Evolutionary conservation across 1,284 basidiomycete species (phyloP), one percentile per base, ranked within the genome.

Genomic region (Ustilago trichophora): DNA sequence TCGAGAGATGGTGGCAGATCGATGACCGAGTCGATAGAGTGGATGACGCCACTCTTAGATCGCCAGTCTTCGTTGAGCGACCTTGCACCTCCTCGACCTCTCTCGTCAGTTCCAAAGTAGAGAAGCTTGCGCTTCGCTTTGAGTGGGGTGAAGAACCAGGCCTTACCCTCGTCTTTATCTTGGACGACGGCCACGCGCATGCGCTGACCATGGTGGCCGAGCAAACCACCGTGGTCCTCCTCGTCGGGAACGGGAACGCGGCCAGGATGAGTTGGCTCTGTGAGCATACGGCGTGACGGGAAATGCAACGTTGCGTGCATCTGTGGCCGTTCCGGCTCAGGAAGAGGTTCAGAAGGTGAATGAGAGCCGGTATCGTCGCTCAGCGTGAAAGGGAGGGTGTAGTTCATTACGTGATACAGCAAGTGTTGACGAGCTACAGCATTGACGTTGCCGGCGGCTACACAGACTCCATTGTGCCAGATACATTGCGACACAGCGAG

Each of bases 341-440:
- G 48, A 85, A 85, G 27, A 91, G 91, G 82, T 85, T 93, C 66
- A 89, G 88, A 4, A 92, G 84, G 57, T 19, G 51, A 40, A 22
- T 71, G 68, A 8, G 46, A 0, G 91, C 92, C 70, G 84, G 76
- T 81, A 87, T 62, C 82, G 72, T 26, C 29, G 33, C 54, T 55
- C 41, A 67, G 33, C 4, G 42, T 36, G 34, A 65, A 65, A 1
- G 76, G 78, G 13, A 96, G 81, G 1, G 91, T 88, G 80, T 89
- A 89, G 83, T 98, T 98, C 66, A 98, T 85, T 35, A 98, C 83
- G 82, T 98, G 96, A 80, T 98, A 98, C 73, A 98, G 89, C 41
- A 99, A 85, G 73, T 93, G 90, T 79, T 97, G 93, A 38, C 95
- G 86, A 41, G 97, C 87, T 56, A 87, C 83, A 68, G 91, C 88